Conservation (phyloP, 306 rosid species). For the Fragaria vesca region DNA sequence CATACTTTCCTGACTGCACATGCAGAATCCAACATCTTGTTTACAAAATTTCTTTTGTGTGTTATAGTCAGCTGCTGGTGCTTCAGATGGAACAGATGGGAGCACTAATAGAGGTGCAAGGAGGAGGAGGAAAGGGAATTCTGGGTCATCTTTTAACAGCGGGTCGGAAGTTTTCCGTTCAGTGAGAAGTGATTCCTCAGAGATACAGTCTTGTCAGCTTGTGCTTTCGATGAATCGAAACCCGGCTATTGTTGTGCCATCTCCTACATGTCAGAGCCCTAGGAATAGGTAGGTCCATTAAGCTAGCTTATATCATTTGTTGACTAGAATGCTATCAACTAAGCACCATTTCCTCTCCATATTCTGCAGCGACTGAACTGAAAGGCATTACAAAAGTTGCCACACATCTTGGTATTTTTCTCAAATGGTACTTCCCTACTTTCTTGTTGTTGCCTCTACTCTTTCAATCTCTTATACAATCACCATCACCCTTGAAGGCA, state of each 20-base stretch:
- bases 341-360: constrained; percentile 15
- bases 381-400: constrained; percentile 14
- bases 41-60: constrained; percentile 29
- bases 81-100: constrained; percentile 48
- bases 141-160: constrained; percentile 48
- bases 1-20: background rate
- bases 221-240: constrained; percentile 54
- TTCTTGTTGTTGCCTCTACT: constrained; percentile 6
- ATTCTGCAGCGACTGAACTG: constrained; percentile 26
- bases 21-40: constrained; percentile 10
- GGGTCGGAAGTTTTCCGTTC: constrained; percentile 58
- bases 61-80: constrained; percentile 48
- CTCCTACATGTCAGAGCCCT: constrained; percentile 40
- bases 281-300: constrained; percentile 39
- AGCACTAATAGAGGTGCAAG: constrained; percentile 31
- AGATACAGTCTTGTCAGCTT: constrained; percentile 50
- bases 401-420: constrained; percentile 33
- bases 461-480: background rate
- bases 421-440: constrained; percentile 40
- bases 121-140: constrained; percentile 47
- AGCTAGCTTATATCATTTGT: background rate
- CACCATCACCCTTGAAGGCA: background rate
- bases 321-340: constrained; percentile 8
- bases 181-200: constrained; percentile 56
- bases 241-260: constrained; percentile 68